Base-by-base conservation (phyloP, 352 stramenopile genomes). In the Aphanomyces euteiches region DNA sequence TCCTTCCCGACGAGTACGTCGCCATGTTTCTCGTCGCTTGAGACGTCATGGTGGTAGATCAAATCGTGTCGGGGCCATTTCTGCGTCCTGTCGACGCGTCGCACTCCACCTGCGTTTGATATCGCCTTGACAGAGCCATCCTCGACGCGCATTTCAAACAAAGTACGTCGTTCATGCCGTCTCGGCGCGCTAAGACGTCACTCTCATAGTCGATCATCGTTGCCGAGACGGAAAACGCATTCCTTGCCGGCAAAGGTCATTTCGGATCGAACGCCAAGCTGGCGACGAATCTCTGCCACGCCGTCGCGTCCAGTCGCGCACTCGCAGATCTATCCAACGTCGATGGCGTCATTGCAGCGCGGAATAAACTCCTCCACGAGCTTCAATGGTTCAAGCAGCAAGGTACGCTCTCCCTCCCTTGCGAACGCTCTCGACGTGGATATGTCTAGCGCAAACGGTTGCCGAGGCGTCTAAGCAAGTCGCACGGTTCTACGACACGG, bases 381-480 rank as follows among this genome's bases (percentile, higher is more conserved):
- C 37, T 54, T 37, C 34, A 60, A 37, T 70, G 54, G 64, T 64
- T 70, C 28, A n/a, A 15, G n/a, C 53, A 60, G 15, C 47, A 61
- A n/a, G 0, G 28, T 28, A 28, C 28, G 28, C 28, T 28, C 28
- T 28, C 28, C n/a, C n/a, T 28, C 28, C 28, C 28, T 28, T 38
- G 4, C 37, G 50, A 37, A 67, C 8, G 54, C 37, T 43, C 10
- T 60, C 28, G 28, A n/a, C 37, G 37, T 28, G 54, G 54, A 4
- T 63, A 17, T 17, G 10, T 4, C 7, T 41, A 67, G 59, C 39
- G 5, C 59, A 48, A 53, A 40, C 39, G 7, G 38, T 67, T 21
- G 59, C 54, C 17, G 54, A 48, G 3, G 21, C 13, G 4, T 45
- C 38, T 0, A 48, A 56, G 59, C 43, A 12, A 8, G 7, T 67